phyloP scores from a whole-genome alignment of 768 basidiomycete species.

The Mycena chlorophos region DNA sequence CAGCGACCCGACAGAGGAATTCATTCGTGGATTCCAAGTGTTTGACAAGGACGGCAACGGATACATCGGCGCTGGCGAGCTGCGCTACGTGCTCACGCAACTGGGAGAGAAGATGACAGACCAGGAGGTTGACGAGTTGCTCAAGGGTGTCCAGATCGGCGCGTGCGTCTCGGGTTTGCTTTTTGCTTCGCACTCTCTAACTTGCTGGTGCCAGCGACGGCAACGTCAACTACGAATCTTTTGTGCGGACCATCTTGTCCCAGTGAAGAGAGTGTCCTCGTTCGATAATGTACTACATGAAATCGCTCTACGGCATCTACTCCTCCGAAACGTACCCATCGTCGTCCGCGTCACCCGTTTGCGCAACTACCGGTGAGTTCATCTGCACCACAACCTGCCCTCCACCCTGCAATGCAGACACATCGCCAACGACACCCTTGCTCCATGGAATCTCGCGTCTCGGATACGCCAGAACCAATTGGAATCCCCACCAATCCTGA shows the following conservation, averaged over 20 bases:
- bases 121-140: conserved; percentile 95
- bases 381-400: conserved; percentile 66
- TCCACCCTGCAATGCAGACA: conserved; percentile 56
- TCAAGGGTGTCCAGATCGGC: conserved; percentile 94
- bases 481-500: conserved; percentile 73
- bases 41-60: conserved; percentile 97
- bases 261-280: conserved; percentile 7
- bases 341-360: conserved; percentile 37
- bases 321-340: conserved; percentile 63
- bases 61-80: conserved; percentile 87
- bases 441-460: conserved; percentile 60
- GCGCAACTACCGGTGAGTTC: conserved; percentile 18
- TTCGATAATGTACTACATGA: conserved; percentile 1
- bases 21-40: conserved; percentile 98
- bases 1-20: conserved; percentile 79
- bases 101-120: conserved; percentile 98
- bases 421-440: conserved; percentile 40
- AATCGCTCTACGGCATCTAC: conserved; percentile 1
- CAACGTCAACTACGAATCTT: conserved; percentile 96
- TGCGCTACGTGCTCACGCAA: conserved; percentile 92
- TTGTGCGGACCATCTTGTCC: conserved; percentile 85
- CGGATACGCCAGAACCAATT: conserved; percentile 68
- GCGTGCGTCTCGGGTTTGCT: conserved; percentile 50
- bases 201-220: conserved; percentile 65
- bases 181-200: conserved; percentile 12